phyloP scores from a whole-genome alignment of 2,329 filamentous ascomycete genomes.

The Cladosporium colombiae region DNA sequence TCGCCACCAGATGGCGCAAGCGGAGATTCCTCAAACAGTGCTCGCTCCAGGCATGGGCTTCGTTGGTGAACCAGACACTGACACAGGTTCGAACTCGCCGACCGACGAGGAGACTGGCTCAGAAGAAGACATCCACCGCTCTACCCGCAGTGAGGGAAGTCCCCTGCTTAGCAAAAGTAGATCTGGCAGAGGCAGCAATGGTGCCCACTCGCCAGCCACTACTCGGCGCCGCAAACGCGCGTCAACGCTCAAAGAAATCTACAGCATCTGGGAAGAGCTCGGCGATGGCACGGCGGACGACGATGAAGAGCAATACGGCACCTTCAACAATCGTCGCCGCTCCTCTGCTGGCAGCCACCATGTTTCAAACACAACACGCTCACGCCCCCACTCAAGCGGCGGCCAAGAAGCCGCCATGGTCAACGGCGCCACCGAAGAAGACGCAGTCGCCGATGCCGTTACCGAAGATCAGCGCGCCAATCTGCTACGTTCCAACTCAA shows the following conservation, averaged over 20 bases:
- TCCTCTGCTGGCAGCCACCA: constrained; percentile 14
- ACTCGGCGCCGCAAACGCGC: constrained; percentile 33
- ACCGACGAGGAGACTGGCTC: constrained; percentile 31
- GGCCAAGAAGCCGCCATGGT: background rate
- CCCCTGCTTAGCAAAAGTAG: constrained; percentile 22
- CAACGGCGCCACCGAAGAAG: background rate
- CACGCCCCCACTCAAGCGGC: constrained; percentile 26
- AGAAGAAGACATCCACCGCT: constrained; percentile 25
- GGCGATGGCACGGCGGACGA: constrained; percentile 28
- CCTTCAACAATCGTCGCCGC: constrained; percentile 23
- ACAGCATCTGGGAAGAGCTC: constrained; percentile 36
- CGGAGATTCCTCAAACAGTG: constrained; percentile 58
- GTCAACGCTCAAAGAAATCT: constrained; percentile 36
- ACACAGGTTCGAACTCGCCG: constrained; percentile 28
- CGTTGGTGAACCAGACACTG: constrained; percentile 35
- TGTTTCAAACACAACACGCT: constrained; percentile 22
- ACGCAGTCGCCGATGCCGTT: constrained; percentile 1
- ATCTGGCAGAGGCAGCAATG: constrained; percentile 12
- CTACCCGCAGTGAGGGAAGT: constrained; percentile 26
- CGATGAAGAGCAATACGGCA: constrained; percentile 27
- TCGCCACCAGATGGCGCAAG: constrained; percentile 35
- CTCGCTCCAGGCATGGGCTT: constrained; percentile 78
- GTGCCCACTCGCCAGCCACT: constrained; percentile 22
- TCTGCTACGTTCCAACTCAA: background rate
- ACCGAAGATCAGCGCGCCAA: constrained; percentile 16